Percentiles rank a stretch among this genome's conserved stretches.
These are phyloP conservation scores for Coffea eugenioides DNA, from an alignment of 257 asterid genomes.

Conservation along the genomic window DNA sequence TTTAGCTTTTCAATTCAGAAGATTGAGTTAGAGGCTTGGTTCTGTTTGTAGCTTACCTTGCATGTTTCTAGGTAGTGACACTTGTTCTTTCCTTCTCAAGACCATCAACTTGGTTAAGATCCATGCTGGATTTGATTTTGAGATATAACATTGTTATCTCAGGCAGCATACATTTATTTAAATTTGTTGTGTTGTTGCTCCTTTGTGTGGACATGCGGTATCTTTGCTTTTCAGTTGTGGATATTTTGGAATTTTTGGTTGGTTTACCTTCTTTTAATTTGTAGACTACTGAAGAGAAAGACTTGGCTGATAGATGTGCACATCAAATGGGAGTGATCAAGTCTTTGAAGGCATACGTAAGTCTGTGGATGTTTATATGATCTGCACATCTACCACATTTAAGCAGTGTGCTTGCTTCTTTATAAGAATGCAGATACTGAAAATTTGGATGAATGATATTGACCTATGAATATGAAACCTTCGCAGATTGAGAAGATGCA, in stretches of 20 bases:
- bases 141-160: neutral
- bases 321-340: conserved; percentile 60
- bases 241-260: neutral
- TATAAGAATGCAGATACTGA: neutral
- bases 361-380: conserved; percentile 18
- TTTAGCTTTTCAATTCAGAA: neutral
- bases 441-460: conserved; percentile 6
- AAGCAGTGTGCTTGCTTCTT: neutral
- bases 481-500: conserved; percentile 79
- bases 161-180: neutral
- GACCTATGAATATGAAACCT: conserved; percentile 27
- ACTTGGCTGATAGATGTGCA: conserved; percentile 52
- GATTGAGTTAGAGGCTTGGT: neutral
- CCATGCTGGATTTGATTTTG: neutral
- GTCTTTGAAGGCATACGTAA: conserved; percentile 66
- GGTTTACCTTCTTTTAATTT: conserved; percentile 28
- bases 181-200: neutral
- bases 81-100: neutral
- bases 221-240: neutral
- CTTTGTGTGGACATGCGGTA: neutral
- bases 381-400: neutral
- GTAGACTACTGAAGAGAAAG: conserved; percentile 72
- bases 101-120: neutral
- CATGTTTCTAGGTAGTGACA: neutral
- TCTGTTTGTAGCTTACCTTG: conserved; percentile 1